Base-by-base conservation (phyloP, 352 stramenopile genomes). In the Phytophthora brassicae region DNA sequence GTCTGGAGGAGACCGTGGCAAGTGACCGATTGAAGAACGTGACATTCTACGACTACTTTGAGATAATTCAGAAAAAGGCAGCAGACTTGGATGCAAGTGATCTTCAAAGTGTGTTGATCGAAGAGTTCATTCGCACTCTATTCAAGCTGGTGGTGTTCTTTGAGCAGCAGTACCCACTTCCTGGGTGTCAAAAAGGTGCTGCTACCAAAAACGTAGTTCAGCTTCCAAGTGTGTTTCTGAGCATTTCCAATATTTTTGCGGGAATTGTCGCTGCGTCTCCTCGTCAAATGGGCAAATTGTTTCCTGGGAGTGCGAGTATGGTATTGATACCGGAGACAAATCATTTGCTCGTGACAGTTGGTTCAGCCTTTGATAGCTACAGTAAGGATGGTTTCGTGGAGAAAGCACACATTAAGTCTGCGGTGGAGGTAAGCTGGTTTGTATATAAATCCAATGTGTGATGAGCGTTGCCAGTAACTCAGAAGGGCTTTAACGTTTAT, bases 41-140 rank as follows among this genome's bases (percentile, higher is more conserved):
- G 20, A 76, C 74, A n/a, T 94, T 92, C 44, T 94, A 91, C 51
- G 72, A 91, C 31, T 81, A 82, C 51, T 94, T 94, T 54, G 77
- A 90, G 36, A 70, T 33, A 14, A 92, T 94, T 31, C 79, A 90
- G 49, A 81, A 81, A 50, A 86, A 80, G 36, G 72, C 84, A 5
- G 77, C 68, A 16, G 76, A 75, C 24, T 46, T 94, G 36, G 70
- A 90, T 61, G 78, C 79, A 42, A 89, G 77, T 52, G 82, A 94
- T 41, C 68, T 95, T 26, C 86, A 95, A 53, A 77, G 69, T 17
- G 83, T 95, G 2, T 42, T 95, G 24, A 77, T 74, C 0, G 84
- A 94, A 64, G 86, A 93, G 39, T 91, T 90, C 50, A 57, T 93
- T 60, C 72, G 84, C 12, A 84, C 84, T 2, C 38, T 95, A 2